Evolutionary conservation across 768 basidiomycete genomes (phyloP), one percentile per base, ranked within the genome.

Genomic region (Russula olivacea): DNA sequence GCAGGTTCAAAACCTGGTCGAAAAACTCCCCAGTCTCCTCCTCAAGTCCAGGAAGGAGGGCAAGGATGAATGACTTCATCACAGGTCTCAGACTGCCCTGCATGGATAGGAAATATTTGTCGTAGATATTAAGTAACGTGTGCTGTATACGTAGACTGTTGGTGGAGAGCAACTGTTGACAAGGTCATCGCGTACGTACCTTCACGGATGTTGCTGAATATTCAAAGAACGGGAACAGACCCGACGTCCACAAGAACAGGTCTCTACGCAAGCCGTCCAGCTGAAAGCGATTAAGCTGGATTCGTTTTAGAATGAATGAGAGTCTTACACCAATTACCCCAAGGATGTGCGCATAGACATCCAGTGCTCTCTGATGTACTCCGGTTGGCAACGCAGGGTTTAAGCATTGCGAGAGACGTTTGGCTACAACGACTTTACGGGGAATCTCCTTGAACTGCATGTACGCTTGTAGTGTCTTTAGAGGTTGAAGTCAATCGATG

Each of bases 121-220:
- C 92, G 70, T 93, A 98, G n/a, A 98, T 82, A 68, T 87, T 89
- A 51, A 99, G 81, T 1, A 99, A 79, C 23, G 87, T 82, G 3
- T 95, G 95, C 88, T 96, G 63, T 25, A 40, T 40, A 47, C 17
- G 50, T 36, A 25, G 17, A 43, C 36, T 41, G 60, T 62, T 30
- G 34, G 56, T 15, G 58, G 23, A 65, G 63, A 38, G 57, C 28
- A 30, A 15, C 52, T 5, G 15, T 19, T 43, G 53, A 59, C 32
- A 48, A 36, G 12, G 15, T 21, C 43, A 52, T 32, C 61, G 32
- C 76, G 55, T 66, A 90, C 76, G 55, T 67, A 90, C 93, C 81
- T 93, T 93, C 61, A 98, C 94, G 21, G 94, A 94, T n/a, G 95
- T 98, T n/a, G 96, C 89, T 11, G 97, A 93, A 74, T 93, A 98